Evolutionary conservation across 177 flowering plant species (phyloP).

Genomic region (Vitis hybrid): DNA sequence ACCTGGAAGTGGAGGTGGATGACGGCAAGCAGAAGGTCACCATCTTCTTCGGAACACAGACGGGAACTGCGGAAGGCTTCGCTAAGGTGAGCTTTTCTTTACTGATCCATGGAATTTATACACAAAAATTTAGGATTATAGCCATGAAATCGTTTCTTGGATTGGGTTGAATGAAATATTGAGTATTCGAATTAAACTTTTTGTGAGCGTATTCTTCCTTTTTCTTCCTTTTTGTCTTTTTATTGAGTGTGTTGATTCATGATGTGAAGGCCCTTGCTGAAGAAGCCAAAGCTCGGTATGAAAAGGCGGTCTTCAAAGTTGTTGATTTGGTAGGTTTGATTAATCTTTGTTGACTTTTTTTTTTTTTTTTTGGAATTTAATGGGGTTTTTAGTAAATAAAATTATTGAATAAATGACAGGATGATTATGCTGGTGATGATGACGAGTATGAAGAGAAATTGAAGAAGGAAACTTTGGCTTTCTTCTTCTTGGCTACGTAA

Average conservation of each 20-base stretch:
- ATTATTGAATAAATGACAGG: conserved; percentile 38
- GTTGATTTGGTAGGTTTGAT: conserved; percentile 61
- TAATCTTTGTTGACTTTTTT: background rate
- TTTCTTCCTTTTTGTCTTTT: background rate
- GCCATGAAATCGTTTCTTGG: background rate
- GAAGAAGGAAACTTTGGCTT: conserved; percentile 68
- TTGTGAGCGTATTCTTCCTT: background rate
- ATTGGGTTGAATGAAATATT: background rate
- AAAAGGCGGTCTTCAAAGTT: conserved; percentile 63
- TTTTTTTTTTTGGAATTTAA: background rate
- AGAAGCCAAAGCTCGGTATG: conserved; percentile 75
- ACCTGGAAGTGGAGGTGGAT: conserved; percentile 49
- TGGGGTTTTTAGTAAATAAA: background rate
- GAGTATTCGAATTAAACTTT: background rate
- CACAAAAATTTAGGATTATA: too few species aligned
- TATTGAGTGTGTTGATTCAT: conserved; percentile 7
- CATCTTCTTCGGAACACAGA: conserved; percentile 80
- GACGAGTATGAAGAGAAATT: conserved; percentile 82
- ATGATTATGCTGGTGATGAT: conserved; percentile 89
- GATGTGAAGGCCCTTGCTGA: conserved; percentile 59
- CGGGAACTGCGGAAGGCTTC: conserved; percentile 91
- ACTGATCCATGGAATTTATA: background rate
- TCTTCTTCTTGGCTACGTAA: conserved; percentile 95
- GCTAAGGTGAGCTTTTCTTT: conserved; percentile 53
- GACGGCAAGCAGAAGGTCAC: conserved; percentile 74